Evolutionary conservation across 2,329 filamentous ascomycete species (phyloP), one percentile per base, ranked within the genome.

Genomic region (Monilinia vaccinii-corymbosi): DNA sequence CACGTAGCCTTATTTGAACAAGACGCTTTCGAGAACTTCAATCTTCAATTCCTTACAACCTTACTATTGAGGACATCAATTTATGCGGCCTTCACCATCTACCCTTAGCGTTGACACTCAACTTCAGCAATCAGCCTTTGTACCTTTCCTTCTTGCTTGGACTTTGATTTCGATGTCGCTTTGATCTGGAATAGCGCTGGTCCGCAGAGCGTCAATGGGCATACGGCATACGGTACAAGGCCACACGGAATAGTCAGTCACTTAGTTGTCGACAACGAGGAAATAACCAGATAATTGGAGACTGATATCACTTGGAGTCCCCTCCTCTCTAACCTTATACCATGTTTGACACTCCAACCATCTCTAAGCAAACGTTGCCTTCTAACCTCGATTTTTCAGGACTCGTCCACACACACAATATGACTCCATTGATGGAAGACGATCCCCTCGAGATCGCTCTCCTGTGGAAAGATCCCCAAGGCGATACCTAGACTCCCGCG

Each of bases 391-490:
- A 23, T 9, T 10, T 21, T 53, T 9, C 18, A 55, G 51, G 51
- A 44, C 51, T 55, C 51, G 51, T 44, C 51, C 38, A 7, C 51
- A 55, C 11, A 34, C 40, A 49, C 31, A 68, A 66, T 74, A 74
- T 68, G 71, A 72, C 62, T 68, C 69, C 56, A 66, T 67, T 58
- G 74, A 75, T 55, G 73, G 73, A 60, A 72, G 74, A 62, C 71
- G 72, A 53, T 72, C 71, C 56, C 71, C 75, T 60, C 75, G 76
- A 67, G 76, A 70, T 38, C 58, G 58, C n/a, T 61, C 59, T 36
- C 58, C 58, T n/a, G 42, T 48, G 18, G 58, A 60, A 23, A 52
- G 58, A 18, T 60, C 58, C 11, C 59, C 59, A 28, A 42, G 52
- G 46, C 44, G 59, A 46, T 61, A 61, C n/a, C 42, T 48, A n/a